These are phyloP conservation scores for Umbilicus rupestris DNA, from an alignment of 164 flowering plant species.

Conservation along the genomic window DNA sequence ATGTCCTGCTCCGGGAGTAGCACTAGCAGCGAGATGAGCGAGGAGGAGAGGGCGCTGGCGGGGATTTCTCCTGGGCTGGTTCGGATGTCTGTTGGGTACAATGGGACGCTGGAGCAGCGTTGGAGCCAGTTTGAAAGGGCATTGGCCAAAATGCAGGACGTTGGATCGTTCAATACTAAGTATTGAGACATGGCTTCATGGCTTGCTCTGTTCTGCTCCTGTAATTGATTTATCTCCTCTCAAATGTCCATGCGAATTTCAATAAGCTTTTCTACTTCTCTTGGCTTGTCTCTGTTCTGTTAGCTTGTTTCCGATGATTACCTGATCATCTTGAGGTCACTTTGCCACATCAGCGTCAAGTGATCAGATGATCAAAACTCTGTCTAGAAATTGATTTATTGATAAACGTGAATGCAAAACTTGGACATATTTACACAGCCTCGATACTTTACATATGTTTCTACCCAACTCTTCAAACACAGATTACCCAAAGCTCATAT, in stretches of 20 bases:
- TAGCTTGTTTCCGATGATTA: neutral
- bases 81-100: slow-evolving; percentile 85
- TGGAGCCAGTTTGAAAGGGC: slow-evolving; percentile 43
- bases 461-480: neutral
- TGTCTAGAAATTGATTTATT: neutral
- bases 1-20: slow-evolving; percentile 89
- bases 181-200: slow-evolving; percentile 1
- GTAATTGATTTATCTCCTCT: neutral
- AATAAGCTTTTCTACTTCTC: no score
- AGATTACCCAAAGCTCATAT: neutral
- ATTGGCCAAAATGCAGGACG: slow-evolving; percentile 1
- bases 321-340: neutral
- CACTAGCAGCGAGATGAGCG: slow-evolving; percentile 5
- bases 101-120: slow-evolving; percentile 75
- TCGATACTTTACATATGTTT: neutral
- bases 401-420: slow-evolving; percentile 5
- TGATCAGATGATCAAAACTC: neutral
- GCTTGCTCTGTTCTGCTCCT: neutral
- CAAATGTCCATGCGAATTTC: neutral
- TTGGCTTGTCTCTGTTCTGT: no score
- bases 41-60: slow-evolving; percentile 1
- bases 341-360: neutral
- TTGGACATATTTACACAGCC: slow-evolving; percentile 1
- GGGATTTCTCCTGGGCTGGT: slow-evolving; percentile 62
- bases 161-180: neutral